These are phyloP conservation scores for Gilbertella persicaria DNA, from an alignment of 371 early-diverging fungal genomes.

Conservation along the genomic window DNA sequence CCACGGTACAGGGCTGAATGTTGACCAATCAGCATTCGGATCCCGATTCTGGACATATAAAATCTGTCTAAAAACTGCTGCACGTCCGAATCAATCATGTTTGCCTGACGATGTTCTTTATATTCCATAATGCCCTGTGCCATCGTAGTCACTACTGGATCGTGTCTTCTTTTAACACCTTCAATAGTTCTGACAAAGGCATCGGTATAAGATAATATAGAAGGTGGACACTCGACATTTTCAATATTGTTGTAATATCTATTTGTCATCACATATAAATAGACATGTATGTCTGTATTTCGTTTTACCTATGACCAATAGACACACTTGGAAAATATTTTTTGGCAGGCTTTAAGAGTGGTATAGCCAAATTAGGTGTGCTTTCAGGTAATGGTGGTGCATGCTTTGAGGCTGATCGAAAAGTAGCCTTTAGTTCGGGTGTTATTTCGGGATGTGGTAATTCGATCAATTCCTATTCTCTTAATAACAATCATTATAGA, in stretches of 20 bases:
- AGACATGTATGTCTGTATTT: not conserved
- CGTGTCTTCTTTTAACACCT: slow-evolving; percentile 90
- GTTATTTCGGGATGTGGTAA: slow-evolving; percentile 69
- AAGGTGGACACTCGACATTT: slow-evolving; percentile 66
- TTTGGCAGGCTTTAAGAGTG: slow-evolving; percentile 9
- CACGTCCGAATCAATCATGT: slow-evolving; percentile 75
- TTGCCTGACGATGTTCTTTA: slow-evolving; percentile 67
- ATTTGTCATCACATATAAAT: no score
- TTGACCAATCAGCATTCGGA: slow-evolving; percentile 92
- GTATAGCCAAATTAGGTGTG: slow-evolving; percentile 60
- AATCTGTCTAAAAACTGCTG: slow-evolving; percentile 95
- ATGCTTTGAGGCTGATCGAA: slow-evolving; percentile 22
- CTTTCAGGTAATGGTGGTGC: slow-evolving; percentile 47
- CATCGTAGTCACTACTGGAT: slow-evolving; percentile 91
- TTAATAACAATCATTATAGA: not conserved
- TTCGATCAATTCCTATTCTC: slow-evolving; percentile 66
- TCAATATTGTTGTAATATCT: slow-evolving; percentile 66
- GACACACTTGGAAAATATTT: slow-evolving; percentile 21
- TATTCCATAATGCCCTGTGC: slow-evolving; percentile 95
- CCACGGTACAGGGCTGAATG: slow-evolving; percentile 77
- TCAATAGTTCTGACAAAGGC: slow-evolving; percentile 86
- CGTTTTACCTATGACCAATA: slow-evolving; percentile 36
- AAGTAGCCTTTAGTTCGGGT: slow-evolving; percentile 31
- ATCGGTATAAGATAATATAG: slow-evolving; percentile 76
- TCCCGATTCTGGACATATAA: slow-evolving; percentile 96